These are phyloP conservation scores for Coix lacrymajobi DNA, from an alignment of 176 grass and related monocot species.

Conservation along the genomic window DNA sequence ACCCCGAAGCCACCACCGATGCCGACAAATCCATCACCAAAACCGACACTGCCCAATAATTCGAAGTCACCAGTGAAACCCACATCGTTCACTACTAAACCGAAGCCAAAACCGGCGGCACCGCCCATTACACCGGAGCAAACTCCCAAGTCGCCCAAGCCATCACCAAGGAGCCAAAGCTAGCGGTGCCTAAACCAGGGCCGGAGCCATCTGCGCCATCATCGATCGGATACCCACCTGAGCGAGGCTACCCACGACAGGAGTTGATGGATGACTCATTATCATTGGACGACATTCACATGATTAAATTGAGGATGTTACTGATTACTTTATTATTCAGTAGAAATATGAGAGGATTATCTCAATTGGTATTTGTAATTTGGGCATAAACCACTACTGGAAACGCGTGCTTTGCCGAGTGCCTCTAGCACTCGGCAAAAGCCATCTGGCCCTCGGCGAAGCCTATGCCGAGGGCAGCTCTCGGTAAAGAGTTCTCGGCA, in stretches of 20 bases:
- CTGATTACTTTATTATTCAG: neutral
- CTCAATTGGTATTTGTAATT: neutral
- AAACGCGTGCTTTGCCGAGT: too few species aligned
- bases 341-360: neutral
- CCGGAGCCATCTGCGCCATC: neutral
- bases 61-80: neutral
- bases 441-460: too few species aligned
- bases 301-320: neutral
- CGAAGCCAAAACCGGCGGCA: neutral
- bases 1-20: neutral
- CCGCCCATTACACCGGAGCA: accelerated
- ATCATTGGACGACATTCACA: neutral
- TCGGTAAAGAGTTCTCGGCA: too few species aligned
- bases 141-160: neutral
- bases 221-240: neutral
- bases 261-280: neutral
- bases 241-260: neutral
- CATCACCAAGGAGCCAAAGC: neutral
- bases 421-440: too few species aligned
- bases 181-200: neutral
- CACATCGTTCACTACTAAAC: too few species aligned
- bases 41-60: neutral
- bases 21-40: too few species aligned
- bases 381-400: too few species aligned
- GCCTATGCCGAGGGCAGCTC: too few species aligned